These are phyloP conservation scores for Rhizopogon roseolus DNA, from an alignment of 768 basidiomycete genomes.

Conservation along the genomic window DNA sequence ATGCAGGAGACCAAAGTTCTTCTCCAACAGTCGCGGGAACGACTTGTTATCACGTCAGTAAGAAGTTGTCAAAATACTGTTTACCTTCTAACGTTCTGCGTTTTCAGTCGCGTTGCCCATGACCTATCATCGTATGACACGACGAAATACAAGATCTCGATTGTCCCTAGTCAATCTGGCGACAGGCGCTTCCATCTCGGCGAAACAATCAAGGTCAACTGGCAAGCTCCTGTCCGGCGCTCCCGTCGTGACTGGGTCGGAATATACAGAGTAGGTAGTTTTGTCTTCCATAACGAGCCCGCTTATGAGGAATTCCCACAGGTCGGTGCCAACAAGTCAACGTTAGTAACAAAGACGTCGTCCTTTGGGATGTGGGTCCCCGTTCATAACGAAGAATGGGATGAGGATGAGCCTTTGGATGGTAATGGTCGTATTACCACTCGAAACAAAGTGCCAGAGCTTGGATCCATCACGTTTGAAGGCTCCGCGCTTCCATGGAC, in stretches of 20 bases:
- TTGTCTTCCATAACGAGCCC: neutral
- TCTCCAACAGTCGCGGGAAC: constrained; percentile 86
- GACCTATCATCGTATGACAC: constrained; percentile 79
- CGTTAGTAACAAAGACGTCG: constrained; percentile 75
- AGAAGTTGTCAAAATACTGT: neutral
- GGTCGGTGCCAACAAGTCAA: constrained; percentile 87
- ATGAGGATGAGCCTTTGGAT: constrained; percentile 72
- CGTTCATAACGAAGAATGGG: constrained; percentile 89
- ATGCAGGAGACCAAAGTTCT: constrained; percentile 91
- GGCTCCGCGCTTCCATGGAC: constrained; percentile 83
- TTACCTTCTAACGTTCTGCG: neutral
- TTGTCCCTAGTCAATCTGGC: constrained; percentile 49
- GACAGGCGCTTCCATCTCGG: constrained; percentile 78
- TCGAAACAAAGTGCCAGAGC: constrained; percentile 40
- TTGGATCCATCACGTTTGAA: constrained; percentile 70
- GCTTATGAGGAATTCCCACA: constrained; percentile 21
- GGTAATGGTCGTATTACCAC: constrained; percentile 27
- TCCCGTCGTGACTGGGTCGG: constrained; percentile 97
- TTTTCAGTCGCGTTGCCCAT: constrained; percentile 66
- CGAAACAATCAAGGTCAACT: constrained; percentile 80
- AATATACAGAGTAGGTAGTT: constrained; percentile 63
- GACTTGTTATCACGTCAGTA: constrained; percentile 86
- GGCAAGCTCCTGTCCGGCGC: constrained; percentile 84
- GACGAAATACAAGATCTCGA: constrained; percentile 69
- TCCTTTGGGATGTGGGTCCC: constrained; percentile 92